Evolutionary conservation across 331 rosid genomes (phyloP).

Genomic region (Acacia concinna): DNA sequence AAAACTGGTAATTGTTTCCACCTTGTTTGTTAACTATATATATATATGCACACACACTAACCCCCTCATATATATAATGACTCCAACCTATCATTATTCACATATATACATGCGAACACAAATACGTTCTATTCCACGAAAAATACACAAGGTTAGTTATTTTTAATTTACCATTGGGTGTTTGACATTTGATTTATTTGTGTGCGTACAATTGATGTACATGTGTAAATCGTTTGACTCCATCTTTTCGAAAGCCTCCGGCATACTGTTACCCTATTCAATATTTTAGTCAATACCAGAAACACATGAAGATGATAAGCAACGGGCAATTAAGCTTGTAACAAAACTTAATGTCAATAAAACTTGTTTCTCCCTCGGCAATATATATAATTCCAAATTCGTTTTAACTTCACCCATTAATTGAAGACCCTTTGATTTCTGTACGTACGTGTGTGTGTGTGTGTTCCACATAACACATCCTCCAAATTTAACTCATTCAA

Average conservation of each 20-base stretch:
- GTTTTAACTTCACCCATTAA: background rate
- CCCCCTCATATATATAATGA: too few relatives aligned
- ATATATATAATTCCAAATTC: background rate
- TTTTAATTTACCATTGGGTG: background rate
- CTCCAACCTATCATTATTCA: too few relatives aligned
- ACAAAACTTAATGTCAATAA: too few relatives aligned
- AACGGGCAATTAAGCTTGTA: too few relatives aligned
- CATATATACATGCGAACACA: background rate
- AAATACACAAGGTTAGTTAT: too few relatives aligned
- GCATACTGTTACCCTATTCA: background rate
- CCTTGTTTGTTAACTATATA: too few relatives aligned
- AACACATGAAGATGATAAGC: too few relatives aligned
- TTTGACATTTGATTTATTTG: background rate
- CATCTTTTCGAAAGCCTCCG: background rate
- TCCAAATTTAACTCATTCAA: background rate
- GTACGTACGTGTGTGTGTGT: background rate
- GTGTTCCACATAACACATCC: background rate
- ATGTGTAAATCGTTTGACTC: background rate
- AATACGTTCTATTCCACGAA: background rate
- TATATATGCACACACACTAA: too few relatives aligned
- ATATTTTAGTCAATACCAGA: too few relatives aligned
- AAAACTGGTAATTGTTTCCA: background rate
- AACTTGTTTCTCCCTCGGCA: background rate
- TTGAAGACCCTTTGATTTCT: background rate
- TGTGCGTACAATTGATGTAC: background rate